Evolutionary conservation across 345 rosid genomes (phyloP), one percentile per base, ranked within the genome.

Genomic region (Kernera saxatilis): DNA sequence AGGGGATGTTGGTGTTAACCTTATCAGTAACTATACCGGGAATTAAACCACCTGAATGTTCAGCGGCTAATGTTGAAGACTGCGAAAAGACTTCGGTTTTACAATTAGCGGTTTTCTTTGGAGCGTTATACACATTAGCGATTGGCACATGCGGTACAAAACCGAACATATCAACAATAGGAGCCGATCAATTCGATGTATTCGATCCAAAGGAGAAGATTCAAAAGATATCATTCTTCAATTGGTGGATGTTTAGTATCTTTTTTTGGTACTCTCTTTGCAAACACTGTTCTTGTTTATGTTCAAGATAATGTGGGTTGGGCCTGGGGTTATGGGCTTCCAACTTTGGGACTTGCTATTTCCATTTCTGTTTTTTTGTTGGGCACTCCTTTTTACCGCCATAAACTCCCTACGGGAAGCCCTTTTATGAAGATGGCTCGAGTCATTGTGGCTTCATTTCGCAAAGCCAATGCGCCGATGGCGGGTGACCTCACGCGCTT

Each of bases 201-300:
- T 89, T 87, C 22, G 81, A 94, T 10, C 86, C 88, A 0, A 88
- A 81, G 54, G 97, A 94, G 81, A 94, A 91, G 81, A 71, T 51
- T 48, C 78, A 80, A 0, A 94, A 91, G 77, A 83, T 87, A 26
- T 91, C 99, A 30, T 94, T 91, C 86, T 94, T 94, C 92, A 94
- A 91, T 43, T 94, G 97, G 99, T 94, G 99, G 97, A 80, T 88
- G 96, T 91, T 94, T 73, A 84, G 95, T 82, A 88, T 91, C 54
- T 94, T 91, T 79, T 79, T 79, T 83, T 46, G 99, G 99, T 14
- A 85, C 92, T 17, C 85, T 94, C 29, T 91, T 94, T 25, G 93
- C 97, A 41, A 86, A 91, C 80, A 89, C 96, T 0, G 41, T 84
- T 8, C 92, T 91, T 26, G 96, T 94, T 4, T 94, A 91, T 71